Conservation (phyloP, 805 yeast species). For the Kodamaea nitidulidarum region DNA sequence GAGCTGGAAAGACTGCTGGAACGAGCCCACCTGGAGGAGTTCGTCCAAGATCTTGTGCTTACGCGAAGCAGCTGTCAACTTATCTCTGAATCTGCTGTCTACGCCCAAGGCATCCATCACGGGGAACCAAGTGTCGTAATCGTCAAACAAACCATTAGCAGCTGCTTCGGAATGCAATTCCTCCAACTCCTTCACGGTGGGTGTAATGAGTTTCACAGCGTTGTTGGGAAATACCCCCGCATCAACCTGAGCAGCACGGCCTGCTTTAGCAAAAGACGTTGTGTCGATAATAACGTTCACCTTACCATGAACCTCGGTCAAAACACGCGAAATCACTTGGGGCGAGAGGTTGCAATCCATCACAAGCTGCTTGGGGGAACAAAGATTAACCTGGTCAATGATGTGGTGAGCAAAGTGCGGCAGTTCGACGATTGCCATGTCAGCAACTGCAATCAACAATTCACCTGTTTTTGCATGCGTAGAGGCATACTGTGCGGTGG, state of each 20-base stretch:
- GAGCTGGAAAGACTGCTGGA: slow-evolving; percentile 68
- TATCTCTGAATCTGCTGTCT: slow-evolving; percentile 43
- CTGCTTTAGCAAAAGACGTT: slow-evolving; percentile 65
- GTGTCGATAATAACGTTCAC: slow-evolving; percentile 62
- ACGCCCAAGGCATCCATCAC: slow-evolving; percentile 57
- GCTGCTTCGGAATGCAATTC: slow-evolving; percentile 50
- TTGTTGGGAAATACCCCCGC: slow-evolving; percentile 46
- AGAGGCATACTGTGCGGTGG: slow-evolving; percentile 72
- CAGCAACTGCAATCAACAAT: slow-evolving; percentile 74
- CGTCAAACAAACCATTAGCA: slow-evolving; percentile 39
- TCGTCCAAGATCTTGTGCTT: slow-evolving; percentile 20
- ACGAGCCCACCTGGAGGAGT: slow-evolving; percentile 40
- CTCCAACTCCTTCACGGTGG: slow-evolving; percentile 62
- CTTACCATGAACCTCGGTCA: slow-evolving; percentile 18
- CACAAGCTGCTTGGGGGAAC: slow-evolving; percentile 48
- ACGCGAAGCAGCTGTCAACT: slow-evolving; percentile 33
- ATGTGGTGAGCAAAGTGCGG: slow-evolving; percentile 41
- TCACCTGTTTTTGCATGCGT: slow-evolving; percentile 61
- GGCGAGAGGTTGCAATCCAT: slow-evolving; percentile 67
- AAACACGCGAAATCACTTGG: slow-evolving; percentile 35
- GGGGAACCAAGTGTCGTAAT: slow-evolving; percentile 69
- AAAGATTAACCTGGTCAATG: slow-evolving; percentile 31
- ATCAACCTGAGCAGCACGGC: slow-evolving; percentile 38
- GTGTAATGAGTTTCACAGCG: slow-evolving; percentile 51
- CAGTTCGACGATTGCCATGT: slow-evolving; percentile 65